phyloP scores from a whole-genome alignment of 768 basidiomycete species.

The Russula sp. region DNA sequence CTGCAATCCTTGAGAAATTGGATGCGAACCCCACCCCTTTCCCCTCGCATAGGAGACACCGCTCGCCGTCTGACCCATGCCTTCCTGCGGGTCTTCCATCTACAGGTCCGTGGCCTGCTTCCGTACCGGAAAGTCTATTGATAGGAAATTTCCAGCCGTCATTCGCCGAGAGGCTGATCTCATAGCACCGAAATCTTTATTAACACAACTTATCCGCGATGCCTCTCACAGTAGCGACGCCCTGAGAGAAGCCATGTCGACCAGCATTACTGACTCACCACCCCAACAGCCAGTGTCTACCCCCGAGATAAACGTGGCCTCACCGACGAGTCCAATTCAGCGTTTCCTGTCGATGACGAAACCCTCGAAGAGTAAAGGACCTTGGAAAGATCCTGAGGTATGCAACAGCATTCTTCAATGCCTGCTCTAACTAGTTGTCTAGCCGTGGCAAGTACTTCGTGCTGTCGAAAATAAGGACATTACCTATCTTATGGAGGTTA shows the following conservation, averaged over 20 bases:
- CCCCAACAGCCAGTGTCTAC: slow-evolving; percentile 24
- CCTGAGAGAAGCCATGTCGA: slow-evolving; percentile 26
- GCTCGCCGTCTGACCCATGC: slow-evolving; percentile 51
- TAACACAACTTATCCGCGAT: slow-evolving; percentile 46
- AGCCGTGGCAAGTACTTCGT: slow-evolving; percentile 69
- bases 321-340: slow-evolving; percentile 24
- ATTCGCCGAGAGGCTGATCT: slow-evolving; percentile 67
- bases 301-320: slow-evolving; percentile 10
- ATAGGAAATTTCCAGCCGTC: slow-evolving; percentile 49
- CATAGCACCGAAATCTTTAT: slow-evolving; percentile 55
- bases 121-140: neutral
- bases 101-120: slow-evolving; percentile 44
- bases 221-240: slow-evolving; percentile 35
- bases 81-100: slow-evolving; percentile 70
- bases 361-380: slow-evolving; percentile 21
- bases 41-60: slow-evolving; percentile 36
- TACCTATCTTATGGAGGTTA: slow-evolving; percentile 76
- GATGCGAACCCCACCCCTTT: slow-evolving; percentile 8
- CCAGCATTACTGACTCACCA: slow-evolving; percentile 40
- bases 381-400: slow-evolving; percentile 30
- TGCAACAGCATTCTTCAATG: neutral
- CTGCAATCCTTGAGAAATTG: slow-evolving; percentile 22
- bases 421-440: neutral
- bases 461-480: slow-evolving; percentile 86
- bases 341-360: slow-evolving; percentile 30